A percentile compares a stretch with the other conserved stretches of the same genome.
Evolutionary conservation across 768 basidiomycete genomes (phyloP).

Genomic region (Suillus subaureus): DNA sequence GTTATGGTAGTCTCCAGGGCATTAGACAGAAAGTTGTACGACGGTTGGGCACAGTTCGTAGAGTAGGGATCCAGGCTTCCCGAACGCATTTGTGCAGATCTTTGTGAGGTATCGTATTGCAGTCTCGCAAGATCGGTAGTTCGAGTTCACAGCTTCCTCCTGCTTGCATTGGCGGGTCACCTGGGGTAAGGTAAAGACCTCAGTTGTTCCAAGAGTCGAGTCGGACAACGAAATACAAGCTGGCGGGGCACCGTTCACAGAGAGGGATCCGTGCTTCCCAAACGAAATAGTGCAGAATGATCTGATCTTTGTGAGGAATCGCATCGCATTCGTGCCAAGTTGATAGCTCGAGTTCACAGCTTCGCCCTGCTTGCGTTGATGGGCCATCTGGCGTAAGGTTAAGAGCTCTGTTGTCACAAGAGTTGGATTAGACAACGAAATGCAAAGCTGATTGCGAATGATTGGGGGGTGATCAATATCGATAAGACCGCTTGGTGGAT

Average conservation of each 20-base stretch:
- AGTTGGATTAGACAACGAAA: constrained; percentile 27
- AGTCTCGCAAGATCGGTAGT: background rate
- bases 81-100: background rate
- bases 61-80: background rate
- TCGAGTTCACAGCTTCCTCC: background rate
- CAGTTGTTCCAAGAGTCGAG: constrained; percentile 23
- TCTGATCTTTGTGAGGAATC: background rate
- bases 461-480: constrained; percentile 14
- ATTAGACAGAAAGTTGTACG: background rate
- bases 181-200: constrained; percentile 14
- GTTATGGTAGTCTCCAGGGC: background rate
- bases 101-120: background rate
- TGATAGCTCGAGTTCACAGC: background rate
- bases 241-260: background rate
- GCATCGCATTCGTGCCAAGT: background rate
- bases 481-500: constrained; percentile 15
- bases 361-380: constrained; percentile 3
- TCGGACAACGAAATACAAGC: background rate
- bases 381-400: constrained; percentile 3
- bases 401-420: constrained; percentile 22
- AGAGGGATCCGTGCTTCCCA: background rate
- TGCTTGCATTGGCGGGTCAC: constrained; percentile 4
- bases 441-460: constrained; percentile 18
- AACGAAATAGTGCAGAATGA: background rate
- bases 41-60: background rate